Evolutionary conservation across 805 yeast species (phyloP).

Genomic region (Suhomyces sp.): DNA sequence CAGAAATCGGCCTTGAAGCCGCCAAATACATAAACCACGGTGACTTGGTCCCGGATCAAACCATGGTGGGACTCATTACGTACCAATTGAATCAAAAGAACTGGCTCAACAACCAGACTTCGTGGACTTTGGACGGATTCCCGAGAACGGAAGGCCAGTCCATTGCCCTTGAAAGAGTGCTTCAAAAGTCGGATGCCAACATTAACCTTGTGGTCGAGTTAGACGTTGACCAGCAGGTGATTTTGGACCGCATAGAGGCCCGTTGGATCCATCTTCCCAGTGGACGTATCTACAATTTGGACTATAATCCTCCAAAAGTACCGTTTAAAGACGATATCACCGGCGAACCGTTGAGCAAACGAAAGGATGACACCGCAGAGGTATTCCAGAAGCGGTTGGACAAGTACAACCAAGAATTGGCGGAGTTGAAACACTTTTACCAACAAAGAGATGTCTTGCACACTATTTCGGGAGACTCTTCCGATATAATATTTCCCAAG

Average conservation of each 20-base stretch:
- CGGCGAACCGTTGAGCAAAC: slow-evolving; percentile 78
- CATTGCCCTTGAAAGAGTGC: slow-evolving; percentile 45
- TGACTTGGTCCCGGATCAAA: slow-evolving; percentile 66
- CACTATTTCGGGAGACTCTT: slow-evolving; percentile 70
- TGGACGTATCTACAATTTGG: slow-evolving; percentile 82
- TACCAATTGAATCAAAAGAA: slow-evolving; percentile 42
- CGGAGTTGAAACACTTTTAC: slow-evolving; percentile 69
- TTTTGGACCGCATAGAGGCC: slow-evolving; percentile 76
- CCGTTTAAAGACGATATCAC: slow-evolving; percentile 85
- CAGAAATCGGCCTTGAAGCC: slow-evolving; percentile 60
- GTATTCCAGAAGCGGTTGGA: slow-evolving; percentile 68
- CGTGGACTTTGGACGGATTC: slow-evolving; percentile 89
- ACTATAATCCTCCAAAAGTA: slow-evolving; percentile 85
- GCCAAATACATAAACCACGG: slow-evolving; percentile 60
- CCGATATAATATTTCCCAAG: slow-evolving; percentile 82
- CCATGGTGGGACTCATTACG: slow-evolving; percentile 61
- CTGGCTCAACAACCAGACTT: slow-evolving; percentile 45
- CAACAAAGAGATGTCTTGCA: slow-evolving; percentile 40
- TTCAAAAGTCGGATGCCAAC: slow-evolving; percentile 37
- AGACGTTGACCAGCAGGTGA: slow-evolving; percentile 82
- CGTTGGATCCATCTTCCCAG: slow-evolving; percentile 83
- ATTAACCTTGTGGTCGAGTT: slow-evolving; percentile 82
- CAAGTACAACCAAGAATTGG: slow-evolving; percentile 56
- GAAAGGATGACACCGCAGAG: slow-evolving; percentile 80
- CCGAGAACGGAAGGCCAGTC: slow-evolving; percentile 85